Base-by-base conservation (phyloP, 192 early-diverging fungal species). In the Paraglomus brasilianum region DNA sequence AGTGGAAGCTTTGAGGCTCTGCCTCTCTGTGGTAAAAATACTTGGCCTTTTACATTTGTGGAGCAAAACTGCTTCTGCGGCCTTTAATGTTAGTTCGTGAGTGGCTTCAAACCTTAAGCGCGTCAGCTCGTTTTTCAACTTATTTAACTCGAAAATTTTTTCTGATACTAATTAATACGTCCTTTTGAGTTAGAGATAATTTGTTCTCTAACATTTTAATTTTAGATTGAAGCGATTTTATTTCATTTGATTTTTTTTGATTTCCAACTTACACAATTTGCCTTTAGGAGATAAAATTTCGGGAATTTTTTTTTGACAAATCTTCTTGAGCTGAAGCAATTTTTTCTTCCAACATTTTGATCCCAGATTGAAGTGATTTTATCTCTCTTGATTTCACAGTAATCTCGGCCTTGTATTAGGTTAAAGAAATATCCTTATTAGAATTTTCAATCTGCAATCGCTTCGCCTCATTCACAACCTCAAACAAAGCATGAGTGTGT, bases 281-380 rank as follows among this genome's bases (percentile, higher is more conserved):
- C 30, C 30, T 24, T 48, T 64, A 4, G 49, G 43, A 48, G 7
- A 48, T 6, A 11, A 19, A 4, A 64, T 48, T 64, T 64, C 45
- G n/a, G 38, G 62, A 24, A 10, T 22, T 24, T 64, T 64, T 64
- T 13, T 64, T 64, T 24, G 19, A 64, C 49, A 47, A 48, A 36
- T 64, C 62, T 36, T 64, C 49, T 30, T 64, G 43, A 19, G 45
- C 3, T 48, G 38, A 64, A 48, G 5, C 46, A 49, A 64, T 49
- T 30, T 64, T 64, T 49, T n/a, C 57, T 59, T 59, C 49, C 40
- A 64, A 64, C 49, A 24, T 49, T 48, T 64, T 64, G 13, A 64
- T 64, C 62, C 49, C 22, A 64, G 24, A 36, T 47, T 48, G 62
- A 48, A 64, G 62, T 24, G 38, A 48, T 24, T 64, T 64, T 49